Percentiles rank a stretch among this genome's conserved stretches.
Evolutionary conservation across 2,329 filamentous ascomycete genomes (phyloP).

Genomic region (Zymoseptoria passerinii): DNA sequence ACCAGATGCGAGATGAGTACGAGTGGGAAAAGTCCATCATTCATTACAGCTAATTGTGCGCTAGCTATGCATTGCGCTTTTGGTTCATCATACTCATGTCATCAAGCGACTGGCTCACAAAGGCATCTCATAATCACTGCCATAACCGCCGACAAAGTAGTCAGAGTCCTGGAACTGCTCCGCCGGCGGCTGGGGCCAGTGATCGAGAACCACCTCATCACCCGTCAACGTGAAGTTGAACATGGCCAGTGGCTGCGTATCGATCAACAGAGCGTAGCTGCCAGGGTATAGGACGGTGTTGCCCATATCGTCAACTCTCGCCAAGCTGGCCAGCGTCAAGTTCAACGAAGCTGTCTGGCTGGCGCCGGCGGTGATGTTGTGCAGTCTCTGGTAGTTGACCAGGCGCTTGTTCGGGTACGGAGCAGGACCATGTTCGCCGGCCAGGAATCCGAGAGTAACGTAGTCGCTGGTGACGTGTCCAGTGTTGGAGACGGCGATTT

Average conservation of each 20-base stretch:
- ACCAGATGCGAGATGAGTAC: too few species aligned
- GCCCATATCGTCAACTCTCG: slow-evolving; percentile 43
- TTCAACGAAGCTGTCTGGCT: slow-evolving; percentile 30
- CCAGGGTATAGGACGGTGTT: slow-evolving; percentile 48
- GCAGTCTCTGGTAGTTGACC: slow-evolving; percentile 43
- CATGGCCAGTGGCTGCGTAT: slow-evolving; percentile 35
- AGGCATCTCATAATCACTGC: slow-evolving; percentile 6
- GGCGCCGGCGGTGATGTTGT: slow-evolving; percentile 20
- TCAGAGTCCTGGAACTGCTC: slow-evolving; percentile 14
- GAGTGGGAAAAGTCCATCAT: not conserved
- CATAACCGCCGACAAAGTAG: slow-evolving; percentile 28
- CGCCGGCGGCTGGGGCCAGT: slow-evolving; percentile 28
- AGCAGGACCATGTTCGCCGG: slow-evolving; percentile 40
- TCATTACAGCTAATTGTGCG: not conserved
- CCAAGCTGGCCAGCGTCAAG: slow-evolving; percentile 43
- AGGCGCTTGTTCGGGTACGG: slow-evolving; percentile 48
- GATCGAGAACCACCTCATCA: slow-evolving; percentile 35
- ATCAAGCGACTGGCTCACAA: not conserved
- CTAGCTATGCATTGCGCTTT: not conserved
- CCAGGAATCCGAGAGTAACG: slow-evolving; percentile 44
- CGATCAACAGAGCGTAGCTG: slow-evolving; percentile 42
- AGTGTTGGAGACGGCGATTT: slow-evolving; percentile 42
- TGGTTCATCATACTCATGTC: not conserved
- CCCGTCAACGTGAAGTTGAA: slow-evolving; percentile 43
- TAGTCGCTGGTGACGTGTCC: slow-evolving; percentile 44